Evolutionary conservation across 1,284 basidiomycete species (phyloP), one percentile per base, ranked within the genome.

Genomic region (Cutaneotrichosporon sp.): DNA sequence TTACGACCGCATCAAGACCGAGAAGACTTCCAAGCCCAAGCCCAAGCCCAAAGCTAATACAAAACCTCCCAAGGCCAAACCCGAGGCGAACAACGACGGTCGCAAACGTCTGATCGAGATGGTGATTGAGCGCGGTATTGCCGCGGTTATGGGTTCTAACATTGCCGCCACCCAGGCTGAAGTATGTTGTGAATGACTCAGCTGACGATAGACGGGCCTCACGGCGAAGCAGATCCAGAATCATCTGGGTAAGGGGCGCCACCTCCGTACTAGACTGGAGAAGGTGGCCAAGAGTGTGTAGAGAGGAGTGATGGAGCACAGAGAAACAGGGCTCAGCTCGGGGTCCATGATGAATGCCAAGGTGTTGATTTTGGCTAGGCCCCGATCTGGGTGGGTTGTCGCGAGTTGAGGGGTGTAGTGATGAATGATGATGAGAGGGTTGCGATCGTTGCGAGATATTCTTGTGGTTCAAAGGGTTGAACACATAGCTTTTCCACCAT

Each of bases 221-320:
- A 71, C 69, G 1, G 66, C 47, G 26, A 65, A 66, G 46, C 74
- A 76, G 63, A 66, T 74, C 63, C 63, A 62, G 47, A 68, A 63
- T 18, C 73, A 76, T 63, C 55, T 76, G 5, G 42, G 42, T 18
- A 46, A 46, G 18, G 42, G 42, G 18, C 42, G 42, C 7, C n/a
- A 13, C 42, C 42, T 46, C 18, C 42, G 42, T 18, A 18, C 42
- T 4, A 16, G 42, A 18, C 42, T 46, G 5, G 42, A 46, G 42
- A 18, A 46, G 42, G 42, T 46, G 16, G 42, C 42, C 3, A 46
- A 46, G 18, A 46, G 14, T 9, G 42, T 46, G 16, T 46, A n/a
- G 40, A 18, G 40, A 6, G 40, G 6, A n/a, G 18, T 7, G 5
- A n/a, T 34, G 34, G 34, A 13, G 7, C 34, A 5, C 34, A 36